phyloP scores from a whole-genome alignment of 352 stramenopile species.

The Blastocystis sp. region DNA sequence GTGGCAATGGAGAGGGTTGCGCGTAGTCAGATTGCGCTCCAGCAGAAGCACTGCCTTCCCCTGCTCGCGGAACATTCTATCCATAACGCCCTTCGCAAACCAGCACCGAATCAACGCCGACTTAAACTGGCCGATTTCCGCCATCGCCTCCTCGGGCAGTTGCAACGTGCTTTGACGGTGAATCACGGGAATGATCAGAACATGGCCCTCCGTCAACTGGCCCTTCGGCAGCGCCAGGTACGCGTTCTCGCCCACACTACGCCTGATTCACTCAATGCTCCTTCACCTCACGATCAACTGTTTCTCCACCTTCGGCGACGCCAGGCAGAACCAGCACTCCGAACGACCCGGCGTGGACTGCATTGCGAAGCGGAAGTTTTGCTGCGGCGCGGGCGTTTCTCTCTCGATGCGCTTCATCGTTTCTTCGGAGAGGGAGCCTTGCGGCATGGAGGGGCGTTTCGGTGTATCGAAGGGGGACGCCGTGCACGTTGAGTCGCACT shows the following conservation, averaged over 20 bases:
- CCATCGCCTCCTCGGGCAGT: conserved; percentile 33
- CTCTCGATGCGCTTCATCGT: background rate
- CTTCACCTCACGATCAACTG: conserved; percentile 69
- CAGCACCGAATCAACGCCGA: background rate
- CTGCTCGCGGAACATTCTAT: conserved; percentile 66
- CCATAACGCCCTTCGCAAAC: conserved; percentile 1
- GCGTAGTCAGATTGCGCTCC: conserved; percentile 63
- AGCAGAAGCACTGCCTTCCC: conserved; percentile 38
- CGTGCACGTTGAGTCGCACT: background rate
- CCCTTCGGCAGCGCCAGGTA: conserved; percentile 73
- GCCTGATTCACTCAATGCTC: too few species aligned
- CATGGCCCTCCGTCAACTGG: conserved; percentile 46
- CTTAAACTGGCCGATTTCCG: conserved; percentile 66
- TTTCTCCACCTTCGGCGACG: conserved; percentile 70
- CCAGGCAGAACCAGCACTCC: conserved; percentile 74
- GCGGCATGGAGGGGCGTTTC: background rate
- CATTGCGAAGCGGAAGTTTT: background rate
- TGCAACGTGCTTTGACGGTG: conserved; percentile 65
- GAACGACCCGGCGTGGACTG: background rate
- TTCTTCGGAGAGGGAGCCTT: background rate
- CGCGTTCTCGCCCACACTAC: conserved; percentile 57
- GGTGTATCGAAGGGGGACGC: conserved; percentile 4
- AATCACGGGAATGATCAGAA: conserved; percentile 68
- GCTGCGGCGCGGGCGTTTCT: background rate
- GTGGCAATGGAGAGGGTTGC: conserved; percentile 60